Evolutionary conservation across 2,329 filamentous ascomycete species (phyloP), one percentile per base, ranked within the genome.

Genomic region (Trichoderma breve): DNA sequence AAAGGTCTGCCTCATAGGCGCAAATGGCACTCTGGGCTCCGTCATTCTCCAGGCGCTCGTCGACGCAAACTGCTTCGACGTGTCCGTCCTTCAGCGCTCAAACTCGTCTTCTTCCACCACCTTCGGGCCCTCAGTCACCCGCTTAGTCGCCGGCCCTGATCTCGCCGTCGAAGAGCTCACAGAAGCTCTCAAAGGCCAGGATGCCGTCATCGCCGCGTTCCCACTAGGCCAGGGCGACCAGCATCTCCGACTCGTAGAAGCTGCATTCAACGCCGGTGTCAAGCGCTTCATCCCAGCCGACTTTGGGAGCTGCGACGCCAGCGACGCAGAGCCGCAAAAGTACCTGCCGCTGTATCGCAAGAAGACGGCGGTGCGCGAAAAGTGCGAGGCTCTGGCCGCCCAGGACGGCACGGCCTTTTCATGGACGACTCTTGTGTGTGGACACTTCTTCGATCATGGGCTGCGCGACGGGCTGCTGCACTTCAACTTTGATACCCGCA

Each of bases 261-360:
- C 89, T 0, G 86, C 89, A 28, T 83, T 87, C 53, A 83, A 83
- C 6, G 89, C 88, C 5, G 88, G 89, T 26, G 88, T 92, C 2
- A 84, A 87, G 74, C 84, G 88, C 30, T 90, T 90, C 80, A 83
- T 92, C 53, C 89, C 89, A 2, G 86, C 87, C 15, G 89, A 92
- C 74, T 92, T 86, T 72, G 83, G 83, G 39, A 77, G 78, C 73
- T 82, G 80, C 65, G 81, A 82, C 72, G 80, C 81, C 1, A 75
- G 77, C 57, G 78, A 75, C n/a, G 80, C 80, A 30, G 79, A 83
- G 74, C 76, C 79, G 0, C 79, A 78, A 72, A 75, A 77, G 26
- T 72, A 79, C 3, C 72, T 82, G 24, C 76, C 77, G 70, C 75
- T 82, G 1, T 82, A 82, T 70, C 77, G 79, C 14, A 79, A 80